A percentile compares a stretch with the other conserved stretches of the same genome.
Evolutionary conservation across 2,329 filamentous ascomycete species (phyloP).

Genomic region (Xylaria sp.): DNA sequence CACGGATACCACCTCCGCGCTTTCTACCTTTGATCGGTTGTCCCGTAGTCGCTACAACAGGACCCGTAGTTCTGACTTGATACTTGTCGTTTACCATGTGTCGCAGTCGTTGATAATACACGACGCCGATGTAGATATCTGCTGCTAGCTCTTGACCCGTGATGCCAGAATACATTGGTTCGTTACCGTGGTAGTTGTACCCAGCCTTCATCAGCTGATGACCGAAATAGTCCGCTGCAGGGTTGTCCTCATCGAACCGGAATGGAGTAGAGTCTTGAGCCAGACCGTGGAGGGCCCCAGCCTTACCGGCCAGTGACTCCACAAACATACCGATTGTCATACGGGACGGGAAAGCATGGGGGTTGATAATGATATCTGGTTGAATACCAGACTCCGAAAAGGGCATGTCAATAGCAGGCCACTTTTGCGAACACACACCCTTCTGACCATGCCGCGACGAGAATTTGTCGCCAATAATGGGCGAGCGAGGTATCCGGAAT

Average conservation of each 20-base stretch:
- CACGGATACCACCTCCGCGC: constrained; percentile 96
- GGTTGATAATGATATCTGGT: constrained; percentile 98
- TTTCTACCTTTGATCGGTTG: constrained; percentile 97
- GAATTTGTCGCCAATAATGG: constrained; percentile 98
- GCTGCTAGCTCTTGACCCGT: constrained; percentile 92
- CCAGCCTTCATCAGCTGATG: constrained; percentile 94
- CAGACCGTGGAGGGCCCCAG: constrained; percentile 91
- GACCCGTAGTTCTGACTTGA: constrained; percentile 95
- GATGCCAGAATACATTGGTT: constrained; percentile 97
- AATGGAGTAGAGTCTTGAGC: constrained; percentile 96
- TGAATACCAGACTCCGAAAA: constrained; percentile 97
- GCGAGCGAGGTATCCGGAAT: constrained; percentile 86
- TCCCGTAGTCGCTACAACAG: constrained; percentile 86
- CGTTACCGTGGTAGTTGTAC: constrained; percentile 98
- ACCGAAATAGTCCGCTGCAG: constrained; percentile 92
- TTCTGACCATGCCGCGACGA: constrained; percentile 98
- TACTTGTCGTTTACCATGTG: constrained; percentile 99
- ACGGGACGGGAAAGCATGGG: constrained; percentile 97
- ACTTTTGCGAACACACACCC: constrained; percentile 95
- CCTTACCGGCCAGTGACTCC: constrained; percentile 94
- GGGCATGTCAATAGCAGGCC: constrained; percentile 92
- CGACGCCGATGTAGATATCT: constrained; percentile 95
- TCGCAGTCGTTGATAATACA: constrained; percentile 96
- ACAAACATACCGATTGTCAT: constrained; percentile 99
- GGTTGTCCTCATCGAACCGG: constrained; percentile 90